phyloP scores from a whole-genome alignment of 2,329 filamentous ascomycete species.

The Microdochium bolleyi region DNA sequence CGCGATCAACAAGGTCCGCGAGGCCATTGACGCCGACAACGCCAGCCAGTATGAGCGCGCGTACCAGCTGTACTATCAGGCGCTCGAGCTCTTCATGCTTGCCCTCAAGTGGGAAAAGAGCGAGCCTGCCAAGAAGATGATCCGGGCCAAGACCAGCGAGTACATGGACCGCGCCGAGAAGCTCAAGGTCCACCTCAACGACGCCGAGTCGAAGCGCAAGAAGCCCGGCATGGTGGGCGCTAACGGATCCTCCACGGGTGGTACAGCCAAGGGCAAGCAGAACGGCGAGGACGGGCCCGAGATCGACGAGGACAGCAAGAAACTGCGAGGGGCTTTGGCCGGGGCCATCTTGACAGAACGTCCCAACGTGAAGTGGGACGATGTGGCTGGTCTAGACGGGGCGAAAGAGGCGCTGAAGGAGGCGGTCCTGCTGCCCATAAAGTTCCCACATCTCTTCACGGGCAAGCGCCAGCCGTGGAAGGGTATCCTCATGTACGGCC shows the following conservation, averaged over 20 bases:
- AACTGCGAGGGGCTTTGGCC: slow-evolving; percentile 80
- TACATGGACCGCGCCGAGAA: slow-evolving; percentile 99
- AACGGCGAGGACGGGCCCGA: slow-evolving; percentile 49
- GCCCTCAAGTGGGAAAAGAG: slow-evolving; percentile 99
- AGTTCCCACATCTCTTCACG: slow-evolving; percentile 93
- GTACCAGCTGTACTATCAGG: slow-evolving; percentile 91
- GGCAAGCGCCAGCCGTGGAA: slow-evolving; percentile 98
- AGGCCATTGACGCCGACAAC: slow-evolving; percentile 94
- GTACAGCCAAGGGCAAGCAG: slow-evolving; percentile 52
- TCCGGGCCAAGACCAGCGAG: slow-evolving; percentile 86
- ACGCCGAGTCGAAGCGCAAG: slow-evolving; percentile 62
- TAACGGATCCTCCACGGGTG: slow-evolving; percentile 59
- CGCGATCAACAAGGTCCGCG: slow-evolving; percentile 94
- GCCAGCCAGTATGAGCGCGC: slow-evolving; percentile 95
- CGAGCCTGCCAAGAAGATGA: slow-evolving; percentile 92
- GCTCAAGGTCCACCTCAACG: slow-evolving; percentile 81
- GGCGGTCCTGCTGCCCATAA: slow-evolving; percentile 94
- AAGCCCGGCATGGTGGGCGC: slow-evolving; percentile 65
- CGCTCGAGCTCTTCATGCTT: slow-evolving; percentile 97
- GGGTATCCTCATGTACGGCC: slow-evolving; percentile 91
- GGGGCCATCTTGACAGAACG: slow-evolving; percentile 93
- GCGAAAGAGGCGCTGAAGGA: slow-evolving; percentile 98
- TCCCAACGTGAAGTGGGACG: slow-evolving; percentile 96
- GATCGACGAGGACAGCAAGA: slow-evolving; percentile 86
- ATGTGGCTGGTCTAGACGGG: slow-evolving; percentile 87